Evolutionary conservation across 2,329 filamentous ascomycete species (phyloP).

Genomic region (Ilyonectria mors-panacis): DNA sequence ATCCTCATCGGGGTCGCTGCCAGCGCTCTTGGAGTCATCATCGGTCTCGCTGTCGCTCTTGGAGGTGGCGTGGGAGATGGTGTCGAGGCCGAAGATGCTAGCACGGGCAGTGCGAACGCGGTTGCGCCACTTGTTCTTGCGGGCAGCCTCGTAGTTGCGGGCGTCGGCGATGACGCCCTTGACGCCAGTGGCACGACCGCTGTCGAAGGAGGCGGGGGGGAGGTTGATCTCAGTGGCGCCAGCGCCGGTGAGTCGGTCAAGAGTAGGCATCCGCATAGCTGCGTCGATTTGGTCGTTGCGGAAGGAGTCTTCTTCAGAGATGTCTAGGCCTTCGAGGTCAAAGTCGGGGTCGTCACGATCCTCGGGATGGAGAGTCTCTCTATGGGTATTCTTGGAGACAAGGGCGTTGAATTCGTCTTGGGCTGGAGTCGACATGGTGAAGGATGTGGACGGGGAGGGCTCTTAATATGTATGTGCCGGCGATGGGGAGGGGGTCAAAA

Average conservation of each 20-base stretch:
- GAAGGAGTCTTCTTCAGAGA: constrained; percentile 70
- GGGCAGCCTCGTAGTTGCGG: constrained; percentile 80
- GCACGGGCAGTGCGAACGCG: constrained; percentile 67
- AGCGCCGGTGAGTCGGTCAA: constrained; percentile 56
- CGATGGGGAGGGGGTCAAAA: constrained; percentile 20
- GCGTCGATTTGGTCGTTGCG: constrained; percentile 71
- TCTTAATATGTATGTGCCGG: constrained; percentile 47
- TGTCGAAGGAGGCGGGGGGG: constrained; percentile 74
- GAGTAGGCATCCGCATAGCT: constrained; percentile 75
- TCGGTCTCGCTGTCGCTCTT: constrained; percentile 64
- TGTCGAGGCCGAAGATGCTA: constrained; percentile 67
- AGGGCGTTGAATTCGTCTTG: constrained; percentile 78
- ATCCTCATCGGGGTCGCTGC: constrained; percentile 79
- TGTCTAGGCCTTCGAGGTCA: constrained; percentile 63
- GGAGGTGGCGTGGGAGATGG: constrained; percentile 29
- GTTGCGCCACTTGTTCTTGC: constrained; percentile 68
- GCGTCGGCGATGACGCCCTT: constrained; percentile 92
- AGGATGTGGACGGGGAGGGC: constrained; percentile 28
- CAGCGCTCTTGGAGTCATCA: constrained; percentile 60
- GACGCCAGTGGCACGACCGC: constrained; percentile 81
- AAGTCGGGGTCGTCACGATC: constrained; percentile 66
- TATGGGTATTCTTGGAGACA: constrained; percentile 68
- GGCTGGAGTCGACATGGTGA: constrained; percentile 71
- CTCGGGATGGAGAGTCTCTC: constrained; percentile 69
- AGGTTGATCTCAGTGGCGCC: constrained; percentile 69